These are phyloP conservation scores for Marvania coccoides DNA, from an alignment of 139 green algal species.

Conservation along the genomic window DNA sequence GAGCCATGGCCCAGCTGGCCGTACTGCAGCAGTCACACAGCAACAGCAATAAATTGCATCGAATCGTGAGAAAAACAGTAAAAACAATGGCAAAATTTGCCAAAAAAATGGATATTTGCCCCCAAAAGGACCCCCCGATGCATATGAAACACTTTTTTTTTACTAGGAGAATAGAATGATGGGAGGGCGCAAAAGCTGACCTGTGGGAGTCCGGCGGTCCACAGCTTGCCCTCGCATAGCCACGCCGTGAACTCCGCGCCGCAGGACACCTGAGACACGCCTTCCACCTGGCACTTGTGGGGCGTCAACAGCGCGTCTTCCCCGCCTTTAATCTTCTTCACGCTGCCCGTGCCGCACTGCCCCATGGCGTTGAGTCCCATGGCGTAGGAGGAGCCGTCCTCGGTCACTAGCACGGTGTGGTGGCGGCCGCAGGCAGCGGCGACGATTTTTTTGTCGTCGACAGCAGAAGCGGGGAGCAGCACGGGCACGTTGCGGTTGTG, in stretches of 20 bases:
- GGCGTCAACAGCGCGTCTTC: conserved; percentile 24
- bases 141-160: too few relatives aligned
- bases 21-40: too few relatives aligned
- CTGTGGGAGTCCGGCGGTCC: conserved; percentile 13
- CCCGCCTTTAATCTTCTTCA: conserved; percentile 49
- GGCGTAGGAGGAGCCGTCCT: conserved; percentile 56
- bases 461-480: not conserved
- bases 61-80: too few relatives aligned
- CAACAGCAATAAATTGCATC: conserved; percentile 52
- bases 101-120: too few relatives aligned
- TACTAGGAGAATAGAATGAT: not conserved
- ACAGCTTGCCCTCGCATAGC: conserved; percentile 38
- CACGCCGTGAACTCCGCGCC: conserved; percentile 91
- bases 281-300: conserved; percentile 42
- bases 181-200: not conserved
- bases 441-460: conserved; percentile 11
- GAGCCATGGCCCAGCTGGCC: conserved; percentile 88
- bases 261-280: conserved; percentile 51
- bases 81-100: too few relatives aligned
- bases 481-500: conserved; percentile 61
- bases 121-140: too few relatives aligned
- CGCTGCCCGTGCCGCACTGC: conserved; percentile 61
- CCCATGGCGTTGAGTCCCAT: conserved; percentile 80
- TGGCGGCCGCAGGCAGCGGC: conserved; percentile 45
- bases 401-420: conserved; percentile 64